These are phyloP conservation scores for Hyphodiscus sp. DNA, from an alignment of 2,329 filamentous ascomycete genomes.

Conservation along the genomic window DNA sequence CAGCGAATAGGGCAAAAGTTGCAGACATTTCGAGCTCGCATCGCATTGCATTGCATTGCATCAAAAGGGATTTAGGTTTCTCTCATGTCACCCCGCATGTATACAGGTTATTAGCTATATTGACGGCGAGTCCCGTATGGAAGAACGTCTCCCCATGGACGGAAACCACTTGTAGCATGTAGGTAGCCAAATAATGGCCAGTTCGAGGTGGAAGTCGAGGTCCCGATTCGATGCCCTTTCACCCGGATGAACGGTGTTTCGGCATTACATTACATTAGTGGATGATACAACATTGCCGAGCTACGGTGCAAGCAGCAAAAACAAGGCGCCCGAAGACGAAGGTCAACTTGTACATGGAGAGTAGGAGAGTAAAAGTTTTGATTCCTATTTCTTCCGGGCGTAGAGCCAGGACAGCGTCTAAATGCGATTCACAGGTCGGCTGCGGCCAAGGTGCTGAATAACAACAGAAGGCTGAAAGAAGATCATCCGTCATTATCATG, in stretches of 20 bases:
- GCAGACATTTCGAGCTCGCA: background rate
- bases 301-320: too few species aligned
- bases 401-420: too few species aligned
- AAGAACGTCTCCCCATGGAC: background rate
- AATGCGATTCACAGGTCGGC: too few species aligned
- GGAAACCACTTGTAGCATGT: too few species aligned
- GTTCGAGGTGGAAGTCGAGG: background rate
- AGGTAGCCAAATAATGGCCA: background rate
- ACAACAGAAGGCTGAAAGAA: background rate
- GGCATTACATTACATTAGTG: background rate
- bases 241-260: background rate
- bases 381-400: too few species aligned
- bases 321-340: too few species aligned
- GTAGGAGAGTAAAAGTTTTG: too few species aligned
- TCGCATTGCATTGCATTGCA: background rate
- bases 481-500: background rate
- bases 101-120: background rate
- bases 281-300: background rate
- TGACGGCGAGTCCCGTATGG: background rate
- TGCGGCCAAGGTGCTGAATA: background rate
- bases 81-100: background rate
- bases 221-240: background rate
- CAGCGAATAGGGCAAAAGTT: background rate
- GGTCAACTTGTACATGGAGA: too few species aligned
- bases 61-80: background rate